Conservation (phyloP, 345 rosid genomes). For the Heritiera littoralis region DNA sequence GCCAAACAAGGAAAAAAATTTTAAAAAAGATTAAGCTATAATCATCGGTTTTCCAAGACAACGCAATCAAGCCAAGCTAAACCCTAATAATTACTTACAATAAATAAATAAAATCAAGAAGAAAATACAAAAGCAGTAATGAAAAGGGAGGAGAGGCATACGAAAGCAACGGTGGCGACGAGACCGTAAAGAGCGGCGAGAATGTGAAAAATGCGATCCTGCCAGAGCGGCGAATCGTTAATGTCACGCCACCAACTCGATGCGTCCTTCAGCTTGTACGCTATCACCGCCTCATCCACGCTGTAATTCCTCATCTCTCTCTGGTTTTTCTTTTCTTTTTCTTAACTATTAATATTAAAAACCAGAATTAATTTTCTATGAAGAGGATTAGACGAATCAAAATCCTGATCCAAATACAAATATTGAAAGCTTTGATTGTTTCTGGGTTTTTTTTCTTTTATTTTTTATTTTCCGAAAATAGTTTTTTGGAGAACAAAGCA, state of each 20-base stretch:
- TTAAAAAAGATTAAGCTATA: neutral
- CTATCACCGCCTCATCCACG: constrained; percentile 37
- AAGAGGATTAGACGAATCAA: neutral
- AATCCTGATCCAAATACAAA: neutral
- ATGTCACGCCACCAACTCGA: constrained; percentile 72
- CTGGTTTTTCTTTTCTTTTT: too few species aligned
- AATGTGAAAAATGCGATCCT: constrained; percentile 73
- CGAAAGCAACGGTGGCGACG: constrained; percentile 76
- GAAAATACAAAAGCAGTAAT: neutral
- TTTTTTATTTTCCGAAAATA: neutral
- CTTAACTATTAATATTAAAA: too few species aligned
- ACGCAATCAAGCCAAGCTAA: neutral
- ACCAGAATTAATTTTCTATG: too few species aligned
- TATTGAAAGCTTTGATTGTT: neutral
- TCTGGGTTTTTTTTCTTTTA: neutral
- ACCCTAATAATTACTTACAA: neutral
- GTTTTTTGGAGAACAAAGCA: neutral
- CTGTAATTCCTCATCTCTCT: constrained; percentile 31
- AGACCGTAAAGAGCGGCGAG: constrained; percentile 70
- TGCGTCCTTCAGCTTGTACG: constrained; percentile 51
- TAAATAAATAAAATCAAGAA: too few species aligned
- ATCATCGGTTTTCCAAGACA: neutral
- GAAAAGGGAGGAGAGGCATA: constrained; percentile 22
- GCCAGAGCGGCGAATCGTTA: constrained; percentile 71
- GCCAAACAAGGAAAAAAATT: neutral